phyloP scores from a whole-genome alignment of 208 protist species.

The Spongospora subterranea region DNA sequence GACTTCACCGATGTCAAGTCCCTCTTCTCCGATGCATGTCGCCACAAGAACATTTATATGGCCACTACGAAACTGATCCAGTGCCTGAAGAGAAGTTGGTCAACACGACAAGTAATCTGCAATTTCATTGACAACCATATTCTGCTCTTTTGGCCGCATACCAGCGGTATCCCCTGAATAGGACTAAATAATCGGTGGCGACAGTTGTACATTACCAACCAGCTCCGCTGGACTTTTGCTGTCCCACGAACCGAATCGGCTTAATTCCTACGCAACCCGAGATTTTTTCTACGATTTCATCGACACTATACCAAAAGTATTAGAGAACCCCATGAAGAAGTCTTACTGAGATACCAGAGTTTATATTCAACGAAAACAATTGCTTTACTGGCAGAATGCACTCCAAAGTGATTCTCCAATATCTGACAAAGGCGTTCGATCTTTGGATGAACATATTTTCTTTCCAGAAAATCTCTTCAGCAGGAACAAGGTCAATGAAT shows the following conservation, averaged over 20 bases:
- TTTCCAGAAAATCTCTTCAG: not conserved
- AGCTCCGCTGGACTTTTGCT: not conserved
- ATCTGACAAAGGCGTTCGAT: not conserved
- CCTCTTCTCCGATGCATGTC: slow-evolving; percentile 73
- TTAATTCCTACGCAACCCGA: not conserved
- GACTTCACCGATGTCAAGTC: slow-evolving; percentile 74
- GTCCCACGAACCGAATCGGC: not conserved
- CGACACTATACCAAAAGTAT: not conserved
- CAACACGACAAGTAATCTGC: not conserved
- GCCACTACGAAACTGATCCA: slow-evolving; percentile 63
- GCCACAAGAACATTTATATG: slow-evolving; percentile 68
- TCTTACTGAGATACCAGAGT: not conserved
- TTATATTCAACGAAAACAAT: slow-evolving; percentile 43
- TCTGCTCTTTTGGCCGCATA: slow-evolving; percentile 53
- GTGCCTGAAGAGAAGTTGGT: not conserved
- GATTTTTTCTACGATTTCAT: not conserved
- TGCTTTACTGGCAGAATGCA: not conserved
- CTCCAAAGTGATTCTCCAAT: not conserved
- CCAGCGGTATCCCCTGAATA: not conserved
- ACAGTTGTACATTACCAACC: too few species aligned
- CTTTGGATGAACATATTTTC: not conserved
- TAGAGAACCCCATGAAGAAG: too few species aligned
- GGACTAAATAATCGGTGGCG: too few species aligned
- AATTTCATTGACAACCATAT: not conserved
- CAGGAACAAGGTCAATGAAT: not conserved